These are phyloP conservation scores for Fusarium subtropicale DNA, from an alignment of 2,329 filamentous ascomycete species.

Conservation along the genomic window DNA sequence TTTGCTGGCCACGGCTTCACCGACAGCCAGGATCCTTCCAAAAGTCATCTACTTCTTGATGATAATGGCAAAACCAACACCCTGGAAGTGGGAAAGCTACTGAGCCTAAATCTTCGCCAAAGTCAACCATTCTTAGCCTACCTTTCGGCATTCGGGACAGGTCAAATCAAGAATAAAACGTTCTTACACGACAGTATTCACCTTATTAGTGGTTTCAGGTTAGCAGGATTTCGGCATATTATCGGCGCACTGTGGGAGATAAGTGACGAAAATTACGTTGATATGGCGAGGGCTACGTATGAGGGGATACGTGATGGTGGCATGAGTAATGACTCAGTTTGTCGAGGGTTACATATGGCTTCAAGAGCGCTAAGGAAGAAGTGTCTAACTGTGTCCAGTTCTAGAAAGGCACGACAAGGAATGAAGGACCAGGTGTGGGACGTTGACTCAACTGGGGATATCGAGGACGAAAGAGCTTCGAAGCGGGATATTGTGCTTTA, in stretches of 20 bases:
- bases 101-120: neutral
- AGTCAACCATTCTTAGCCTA: neutral
- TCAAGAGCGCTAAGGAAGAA: too few species aligned
- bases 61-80: neutral
- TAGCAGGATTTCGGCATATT: neutral
- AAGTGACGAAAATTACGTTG: neutral
- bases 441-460: fast-evolving
- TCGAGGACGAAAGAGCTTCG: too few species aligned
- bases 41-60: neutral
- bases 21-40: neutral
- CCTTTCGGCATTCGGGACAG: neutral
- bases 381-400: too few species aligned
- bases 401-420: too few species aligned
- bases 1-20: neutral
- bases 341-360: too few species aligned
- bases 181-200: neutral
- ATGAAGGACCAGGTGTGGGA: too few species aligned
- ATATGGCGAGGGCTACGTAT: neutral
- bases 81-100: neutral
- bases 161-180: neutral
- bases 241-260: neutral
- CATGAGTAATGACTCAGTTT: too few species aligned
- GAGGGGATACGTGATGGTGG: neutral
- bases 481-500: too few species aligned
- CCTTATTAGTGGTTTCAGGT: neutral